Evolutionary conservation across 768 basidiomycete genomes (phyloP).

Genomic region (Russula griseocarnosa): DNA sequence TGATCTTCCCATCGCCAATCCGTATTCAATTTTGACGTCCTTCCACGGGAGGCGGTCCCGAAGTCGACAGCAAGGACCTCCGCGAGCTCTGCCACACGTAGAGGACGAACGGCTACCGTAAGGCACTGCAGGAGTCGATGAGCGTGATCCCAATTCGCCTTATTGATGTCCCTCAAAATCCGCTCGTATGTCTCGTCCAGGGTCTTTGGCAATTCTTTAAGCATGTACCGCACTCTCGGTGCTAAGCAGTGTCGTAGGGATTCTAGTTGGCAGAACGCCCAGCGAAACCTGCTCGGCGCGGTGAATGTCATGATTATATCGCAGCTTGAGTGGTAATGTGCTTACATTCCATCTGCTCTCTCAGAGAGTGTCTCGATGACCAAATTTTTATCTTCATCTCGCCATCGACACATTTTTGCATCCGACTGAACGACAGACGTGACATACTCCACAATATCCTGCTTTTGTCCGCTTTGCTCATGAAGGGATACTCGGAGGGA

Average conservation of each 20-base stretch:
- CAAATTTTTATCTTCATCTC: neutral
- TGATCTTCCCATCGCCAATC: conserved; percentile 9
- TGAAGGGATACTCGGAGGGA: neutral
- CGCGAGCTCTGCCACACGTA: neutral
- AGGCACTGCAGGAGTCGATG: conserved; percentile 3
- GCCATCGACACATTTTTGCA: neutral
- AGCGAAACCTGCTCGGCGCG: neutral
- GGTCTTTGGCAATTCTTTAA: neutral
- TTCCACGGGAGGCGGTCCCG: neutral
- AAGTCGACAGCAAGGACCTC: conserved; percentile 3
- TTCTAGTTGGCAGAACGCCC: conserved; percentile 4
- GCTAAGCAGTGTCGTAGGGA: neutral
- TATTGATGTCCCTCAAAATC: neutral
- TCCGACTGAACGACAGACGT: neutral
- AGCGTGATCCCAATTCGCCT: neutral
- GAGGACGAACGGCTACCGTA: neutral
- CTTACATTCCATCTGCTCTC: conserved; percentile 7
- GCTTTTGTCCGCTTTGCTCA: conserved; percentile 4
- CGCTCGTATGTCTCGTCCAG: conserved; percentile 9
- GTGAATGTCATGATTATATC: neutral
- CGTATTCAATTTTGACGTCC: neutral
- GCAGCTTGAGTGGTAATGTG: too few relatives aligned
- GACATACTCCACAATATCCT: neutral
- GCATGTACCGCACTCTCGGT: neutral
- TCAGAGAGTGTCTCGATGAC: conserved; percentile 1